Evolutionary conservation across 176 grass and related monocot species (phyloP).

Genomic region (Avena eriantha): DNA sequence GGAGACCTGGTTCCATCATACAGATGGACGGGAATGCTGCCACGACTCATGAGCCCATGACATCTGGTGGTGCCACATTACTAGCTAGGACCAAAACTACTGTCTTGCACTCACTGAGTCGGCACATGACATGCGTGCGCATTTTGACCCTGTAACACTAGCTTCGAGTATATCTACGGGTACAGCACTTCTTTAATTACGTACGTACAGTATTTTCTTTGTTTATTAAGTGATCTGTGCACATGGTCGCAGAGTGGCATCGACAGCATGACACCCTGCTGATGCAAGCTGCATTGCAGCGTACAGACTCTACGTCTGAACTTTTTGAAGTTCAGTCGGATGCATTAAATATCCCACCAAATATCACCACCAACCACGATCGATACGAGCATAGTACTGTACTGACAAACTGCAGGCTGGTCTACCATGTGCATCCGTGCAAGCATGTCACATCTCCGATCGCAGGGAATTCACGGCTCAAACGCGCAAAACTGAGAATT

Average conservation of each 20-base stretch:
- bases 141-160: background rate
- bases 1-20: background rate
- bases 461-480: background rate
- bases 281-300: background rate
- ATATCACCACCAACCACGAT: slow-evolving; percentile 29
- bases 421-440: background rate
- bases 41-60: no score
- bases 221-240: background rate
- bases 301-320: background rate
- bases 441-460: background rate
- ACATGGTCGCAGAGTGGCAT: background rate
- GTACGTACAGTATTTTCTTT: background rate
- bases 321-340: background rate
- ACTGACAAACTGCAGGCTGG: background rate
- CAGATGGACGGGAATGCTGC: background rate
- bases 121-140: background rate
- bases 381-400: background rate
- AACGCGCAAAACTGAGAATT: background rate
- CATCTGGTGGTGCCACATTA: background rate
- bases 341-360: background rate
- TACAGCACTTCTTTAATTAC: background rate
- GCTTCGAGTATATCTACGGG: background rate
- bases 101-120: background rate
- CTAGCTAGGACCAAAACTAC: background rate
- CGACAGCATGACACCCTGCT: background rate